Evolutionary conservation across 208 protist species (phyloP).

Genomic region (Tetramitus jugosus): DNA sequence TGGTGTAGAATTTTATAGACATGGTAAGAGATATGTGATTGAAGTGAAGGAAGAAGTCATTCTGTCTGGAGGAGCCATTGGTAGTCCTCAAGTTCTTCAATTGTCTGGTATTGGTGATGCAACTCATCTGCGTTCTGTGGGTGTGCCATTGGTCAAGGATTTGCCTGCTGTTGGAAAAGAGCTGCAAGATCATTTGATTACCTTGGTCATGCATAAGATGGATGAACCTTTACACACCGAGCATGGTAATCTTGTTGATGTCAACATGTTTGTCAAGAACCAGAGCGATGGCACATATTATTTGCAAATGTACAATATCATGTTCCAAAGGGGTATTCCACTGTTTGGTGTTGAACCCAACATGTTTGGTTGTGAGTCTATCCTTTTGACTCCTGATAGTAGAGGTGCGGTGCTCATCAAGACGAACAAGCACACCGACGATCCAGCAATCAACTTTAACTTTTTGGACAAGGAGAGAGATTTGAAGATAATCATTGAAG

Average conservation of each 20-base stretch:
- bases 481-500: not conserved
- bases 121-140: not conserved
- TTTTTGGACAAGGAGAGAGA: not conserved
- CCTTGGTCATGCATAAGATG: not conserved
- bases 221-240: not conserved
- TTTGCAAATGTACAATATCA: not conserved
- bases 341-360: not conserved
- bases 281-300: not conserved
- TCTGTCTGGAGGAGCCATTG: not conserved
- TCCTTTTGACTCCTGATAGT: not conserved
- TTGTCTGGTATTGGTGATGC: not conserved
- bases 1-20: not conserved
- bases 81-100: not conserved
- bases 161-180: not conserved
- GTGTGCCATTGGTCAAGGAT: not conserved
- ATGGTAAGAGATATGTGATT: not conserved
- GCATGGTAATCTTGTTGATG: not conserved
- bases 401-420: not conserved
- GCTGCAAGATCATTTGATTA: not conserved
- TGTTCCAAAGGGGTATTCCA: not conserved
- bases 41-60: not conserved
- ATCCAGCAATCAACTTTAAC: conserved; percentile 11
- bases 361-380: not conserved
- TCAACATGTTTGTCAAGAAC: too few relatives aligned
- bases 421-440: not conserved